Percentiles rank a stretch among this genome's conserved stretches.
phyloP scores from a whole-genome alignment of 169 alveolate species.

The Plasmodium fragile region DNA sequence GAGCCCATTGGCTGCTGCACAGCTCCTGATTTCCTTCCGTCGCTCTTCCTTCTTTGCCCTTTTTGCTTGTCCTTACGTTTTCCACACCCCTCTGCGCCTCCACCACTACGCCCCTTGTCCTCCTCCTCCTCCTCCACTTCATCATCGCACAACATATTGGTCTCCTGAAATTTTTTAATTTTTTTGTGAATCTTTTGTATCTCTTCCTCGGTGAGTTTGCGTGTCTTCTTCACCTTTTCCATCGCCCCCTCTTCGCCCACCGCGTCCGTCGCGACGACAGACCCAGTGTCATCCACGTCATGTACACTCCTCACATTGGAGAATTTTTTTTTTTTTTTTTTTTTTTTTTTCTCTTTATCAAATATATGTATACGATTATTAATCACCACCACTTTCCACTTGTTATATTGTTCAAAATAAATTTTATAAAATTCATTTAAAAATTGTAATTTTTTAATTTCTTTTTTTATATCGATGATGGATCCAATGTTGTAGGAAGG shows the following conservation, averaged over 20 bases:
- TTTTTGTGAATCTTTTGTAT: slow-evolving; percentile 40
- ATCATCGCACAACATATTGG: slow-evolving; percentile 18
- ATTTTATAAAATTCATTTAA: slow-evolving; percentile 72
- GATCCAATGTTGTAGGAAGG: slow-evolving; percentile 77
- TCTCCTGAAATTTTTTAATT: slow-evolving; percentile 52
- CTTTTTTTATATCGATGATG: slow-evolving; percentile 50
- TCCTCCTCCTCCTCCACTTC: slow-evolving; percentile 3
- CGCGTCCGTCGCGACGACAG: background rate
- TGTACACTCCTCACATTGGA: background rate
- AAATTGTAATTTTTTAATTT: slow-evolving; percentile 50
- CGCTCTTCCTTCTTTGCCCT: background rate
- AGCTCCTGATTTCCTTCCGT: background rate
- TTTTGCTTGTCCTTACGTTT: background rate
- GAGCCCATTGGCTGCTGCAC: background rate
- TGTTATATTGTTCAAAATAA: slow-evolving; percentile 70
- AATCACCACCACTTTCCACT: slow-evolving; percentile 72
- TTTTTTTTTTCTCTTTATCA: slow-evolving; percentile 42
- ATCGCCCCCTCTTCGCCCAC: background rate
- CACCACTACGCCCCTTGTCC: background rate
- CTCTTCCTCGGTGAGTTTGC: slow-evolving; percentile 45
- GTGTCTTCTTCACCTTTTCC: background rate
- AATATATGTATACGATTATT: slow-evolving; percentile 71
- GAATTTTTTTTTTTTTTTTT: slow-evolving; percentile 2
- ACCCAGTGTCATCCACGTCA: background rate
- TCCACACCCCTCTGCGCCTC: background rate